Conservation (phyloP, 352 stramenopile species). For the Phytophthora hybrid region DNA sequence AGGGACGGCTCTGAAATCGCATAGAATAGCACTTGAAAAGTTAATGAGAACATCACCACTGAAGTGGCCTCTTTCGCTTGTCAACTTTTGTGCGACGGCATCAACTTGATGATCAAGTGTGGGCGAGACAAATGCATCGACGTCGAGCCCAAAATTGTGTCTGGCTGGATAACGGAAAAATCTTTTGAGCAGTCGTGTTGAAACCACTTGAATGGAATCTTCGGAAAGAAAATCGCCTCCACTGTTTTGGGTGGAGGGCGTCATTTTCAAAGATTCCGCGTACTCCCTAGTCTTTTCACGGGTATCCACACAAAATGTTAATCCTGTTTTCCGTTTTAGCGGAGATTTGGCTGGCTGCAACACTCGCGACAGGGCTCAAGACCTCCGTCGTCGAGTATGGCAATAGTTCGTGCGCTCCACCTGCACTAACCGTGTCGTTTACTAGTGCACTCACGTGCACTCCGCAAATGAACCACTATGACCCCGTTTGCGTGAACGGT, state of each 20-base stretch:
- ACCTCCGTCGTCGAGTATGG: background rate
- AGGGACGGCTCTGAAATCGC: no score
- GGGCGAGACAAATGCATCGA: background rate
- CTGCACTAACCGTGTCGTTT: background rate
- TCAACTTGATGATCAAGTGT: no score
- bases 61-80: no score
- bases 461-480: slow-evolving; percentile 6
- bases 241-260: no score
- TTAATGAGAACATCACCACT: no score
- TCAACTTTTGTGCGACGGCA: no score
- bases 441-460: background rate
- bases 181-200: background rate
- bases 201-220: background rate
- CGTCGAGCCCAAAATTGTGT: background rate
- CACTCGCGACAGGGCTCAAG: background rate
- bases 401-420: background rate
- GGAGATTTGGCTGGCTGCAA: background rate
- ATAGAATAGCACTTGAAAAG: no score
- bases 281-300: no score
- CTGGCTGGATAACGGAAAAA: background rate
- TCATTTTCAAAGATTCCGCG: no score
- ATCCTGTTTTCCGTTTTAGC: background rate
- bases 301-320: no score
- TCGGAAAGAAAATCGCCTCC: background rate
- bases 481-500: slow-evolving; percentile 1